phyloP scores from a whole-genome alignment of 371 early-diverging fungal species.

The Rhizomucor pusillus region DNA sequence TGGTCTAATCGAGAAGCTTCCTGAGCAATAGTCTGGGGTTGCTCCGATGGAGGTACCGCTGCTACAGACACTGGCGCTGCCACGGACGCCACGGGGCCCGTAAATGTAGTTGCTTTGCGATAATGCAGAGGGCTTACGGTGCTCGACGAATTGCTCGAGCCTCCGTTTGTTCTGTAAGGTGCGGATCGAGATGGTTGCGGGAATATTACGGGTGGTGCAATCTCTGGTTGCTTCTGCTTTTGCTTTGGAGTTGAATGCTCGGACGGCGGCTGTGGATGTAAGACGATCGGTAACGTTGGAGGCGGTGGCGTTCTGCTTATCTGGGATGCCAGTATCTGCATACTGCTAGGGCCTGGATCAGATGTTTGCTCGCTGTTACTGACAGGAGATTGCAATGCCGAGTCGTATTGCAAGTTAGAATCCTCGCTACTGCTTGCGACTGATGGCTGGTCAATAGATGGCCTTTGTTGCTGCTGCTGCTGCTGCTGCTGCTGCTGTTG shows the following conservation, averaged over 20 bases:
- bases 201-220: no score
- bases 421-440: conserved; percentile 11
- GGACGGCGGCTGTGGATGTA: background rate
- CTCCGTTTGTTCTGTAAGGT: background rate
- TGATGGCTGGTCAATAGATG: background rate
- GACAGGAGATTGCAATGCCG: conserved; percentile 15
- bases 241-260: background rate
- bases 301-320: conserved; percentile 1
- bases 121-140: background rate
- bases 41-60: no score
- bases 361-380: background rate
- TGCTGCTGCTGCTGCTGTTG: no score
- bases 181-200: no score
- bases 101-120: no score
- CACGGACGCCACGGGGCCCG: no score
- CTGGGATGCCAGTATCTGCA: background rate
- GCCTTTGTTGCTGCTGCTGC: no score
- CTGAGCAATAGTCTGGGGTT: no score
- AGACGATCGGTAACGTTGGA: background rate
- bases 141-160: background rate
- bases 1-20: background rate
- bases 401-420: conserved; percentile 13
- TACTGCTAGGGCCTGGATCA: background rate
- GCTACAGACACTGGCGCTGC: no score
- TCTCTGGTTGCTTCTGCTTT: background rate